Conservation (phyloP, 2,329 filamentous ascomycete species). For the Herpotrichia juniperi region DNA sequence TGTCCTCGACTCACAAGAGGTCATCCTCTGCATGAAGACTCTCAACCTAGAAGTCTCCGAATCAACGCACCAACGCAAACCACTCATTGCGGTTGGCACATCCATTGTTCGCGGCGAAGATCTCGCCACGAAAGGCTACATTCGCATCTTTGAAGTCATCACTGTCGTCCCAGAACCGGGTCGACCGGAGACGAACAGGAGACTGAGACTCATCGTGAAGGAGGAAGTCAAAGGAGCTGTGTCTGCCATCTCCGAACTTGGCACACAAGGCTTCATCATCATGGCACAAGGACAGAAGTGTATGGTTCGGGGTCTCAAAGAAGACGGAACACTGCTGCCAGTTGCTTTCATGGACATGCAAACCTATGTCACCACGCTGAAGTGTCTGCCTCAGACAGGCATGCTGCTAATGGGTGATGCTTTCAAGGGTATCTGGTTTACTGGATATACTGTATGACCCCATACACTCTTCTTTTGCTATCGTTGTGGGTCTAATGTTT, state of each 20-base stretch:
- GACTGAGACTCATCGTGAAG: constrained; percentile 82
- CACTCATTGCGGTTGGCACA: constrained; percentile 84
- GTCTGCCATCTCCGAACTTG: constrained; percentile 82
- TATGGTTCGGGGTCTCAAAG: constrained; percentile 94
- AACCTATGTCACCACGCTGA: constrained; percentile 86
- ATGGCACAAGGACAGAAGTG: constrained; percentile 95
- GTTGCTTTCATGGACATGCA: constrained; percentile 99
- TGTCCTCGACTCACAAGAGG: constrained; percentile 75
- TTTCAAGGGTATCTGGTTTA: constrained; percentile 94
- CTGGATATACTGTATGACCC: constrained; percentile 75
- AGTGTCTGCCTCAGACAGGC: constrained; percentile 81
- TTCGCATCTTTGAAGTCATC: constrained; percentile 92
- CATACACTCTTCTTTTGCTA: neutral
- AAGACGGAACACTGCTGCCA: constrained; percentile 88
- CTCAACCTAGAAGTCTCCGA: constrained; percentile 90
- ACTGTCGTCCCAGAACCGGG: constrained; percentile 89
- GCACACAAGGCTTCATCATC: constrained; percentile 85
- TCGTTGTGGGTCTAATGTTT: constrained; percentile 14
- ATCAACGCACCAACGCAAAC: constrained; percentile 82
- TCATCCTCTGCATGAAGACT: constrained; percentile 80
- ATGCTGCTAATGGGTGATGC: constrained; percentile 88
- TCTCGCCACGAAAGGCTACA: constrained; percentile 79
- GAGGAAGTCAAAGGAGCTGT: constrained; percentile 94
- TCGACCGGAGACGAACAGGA: constrained; percentile 82
- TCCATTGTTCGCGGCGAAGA: constrained; percentile 89